phyloP scores from a whole-genome alignment of 768 basidiomycete genomes.

The Trametes punicea region DNA sequence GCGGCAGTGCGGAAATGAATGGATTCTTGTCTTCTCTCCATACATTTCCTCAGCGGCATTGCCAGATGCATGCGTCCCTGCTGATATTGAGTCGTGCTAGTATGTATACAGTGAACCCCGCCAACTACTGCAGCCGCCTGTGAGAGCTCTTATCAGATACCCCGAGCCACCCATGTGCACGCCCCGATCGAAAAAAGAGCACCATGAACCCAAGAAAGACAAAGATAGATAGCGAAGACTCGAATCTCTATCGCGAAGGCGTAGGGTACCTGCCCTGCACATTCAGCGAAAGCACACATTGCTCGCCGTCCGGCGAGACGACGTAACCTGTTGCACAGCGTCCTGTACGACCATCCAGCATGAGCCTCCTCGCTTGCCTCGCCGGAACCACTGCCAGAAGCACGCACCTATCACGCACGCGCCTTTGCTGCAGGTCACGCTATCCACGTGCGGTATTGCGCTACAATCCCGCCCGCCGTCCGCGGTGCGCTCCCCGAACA shows the following conservation, averaged over 20 bases:
- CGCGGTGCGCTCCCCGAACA: constrained; percentile 20
- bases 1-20: no score
- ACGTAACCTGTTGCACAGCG: constrained; percentile 5
- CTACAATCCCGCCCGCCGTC: constrained; percentile 43
- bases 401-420: constrained; percentile 38
- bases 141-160: no score
- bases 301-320: constrained; percentile 1
- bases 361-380: background rate
- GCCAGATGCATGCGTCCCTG: no score
- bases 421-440: constrained; percentile 34
- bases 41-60: no score
- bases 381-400: background rate
- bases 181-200: no score
- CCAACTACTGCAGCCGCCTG: no score
- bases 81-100: no score
- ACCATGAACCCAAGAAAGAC: no score
- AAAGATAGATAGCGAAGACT: background rate
- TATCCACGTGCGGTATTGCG: constrained; percentile 37
- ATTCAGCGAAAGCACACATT: constrained; percentile 2
- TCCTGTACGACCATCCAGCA: background rate
- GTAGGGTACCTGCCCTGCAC: background rate
- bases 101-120: no score
- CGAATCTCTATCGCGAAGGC: background rate
- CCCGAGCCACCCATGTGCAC: no score
- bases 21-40: no score